These are phyloP conservation scores for Kodamaea fukazawae DNA, from an alignment of 805 yeast genomes.

Conservation along the genomic window DNA sequence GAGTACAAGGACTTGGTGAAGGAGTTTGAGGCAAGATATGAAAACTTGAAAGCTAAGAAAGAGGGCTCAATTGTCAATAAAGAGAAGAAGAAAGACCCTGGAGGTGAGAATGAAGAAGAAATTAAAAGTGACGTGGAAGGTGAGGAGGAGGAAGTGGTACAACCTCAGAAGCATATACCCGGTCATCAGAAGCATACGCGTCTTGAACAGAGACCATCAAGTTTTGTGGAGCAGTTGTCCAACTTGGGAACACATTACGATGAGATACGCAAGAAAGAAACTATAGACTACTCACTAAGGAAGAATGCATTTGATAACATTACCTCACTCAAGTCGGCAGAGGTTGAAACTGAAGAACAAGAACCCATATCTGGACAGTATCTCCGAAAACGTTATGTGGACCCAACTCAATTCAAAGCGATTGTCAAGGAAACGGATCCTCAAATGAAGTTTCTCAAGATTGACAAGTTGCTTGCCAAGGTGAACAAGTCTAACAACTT, in stretches of 20 bases:
- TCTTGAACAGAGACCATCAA: slow-evolving; percentile 10
- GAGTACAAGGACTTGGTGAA: slow-evolving; percentile 37
- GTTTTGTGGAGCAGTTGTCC: slow-evolving; percentile 19
- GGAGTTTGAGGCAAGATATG: slow-evolving; percentile 24
- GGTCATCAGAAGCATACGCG: not conserved
- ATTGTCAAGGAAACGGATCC: slow-evolving; percentile 38
- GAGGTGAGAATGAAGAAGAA: slow-evolving; percentile 12
- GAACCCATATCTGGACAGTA: slow-evolving; percentile 19
- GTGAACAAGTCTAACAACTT: slow-evolving; percentile 63
- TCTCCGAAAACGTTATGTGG: slow-evolving; percentile 26
- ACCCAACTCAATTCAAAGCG: slow-evolving; percentile 27
- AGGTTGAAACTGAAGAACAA: slow-evolving; percentile 17
- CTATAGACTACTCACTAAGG: slow-evolving; percentile 22
- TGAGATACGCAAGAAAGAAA: slow-evolving; percentile 5
- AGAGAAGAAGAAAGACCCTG: not conserved
- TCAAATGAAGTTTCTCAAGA: slow-evolving; percentile 47
- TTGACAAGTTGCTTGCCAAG: slow-evolving; percentile 60
- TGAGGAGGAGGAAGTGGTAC: not conserved
- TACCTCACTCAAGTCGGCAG: slow-evolving; percentile 7
- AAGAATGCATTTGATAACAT: slow-evolving; percentile 24
- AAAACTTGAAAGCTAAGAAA: slow-evolving; percentile 23
- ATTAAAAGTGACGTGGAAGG: slow-evolving; percentile 1
- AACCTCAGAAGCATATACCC: slow-evolving; percentile 2
- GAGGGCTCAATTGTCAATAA: slow-evolving; percentile 8
- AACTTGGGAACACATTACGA: slow-evolving; percentile 1